Evolutionary conservation across 148 eudicot species (phyloP), one percentile per base, ranked within the genome.

Genomic region (Suaeda aralocaspica): DNA sequence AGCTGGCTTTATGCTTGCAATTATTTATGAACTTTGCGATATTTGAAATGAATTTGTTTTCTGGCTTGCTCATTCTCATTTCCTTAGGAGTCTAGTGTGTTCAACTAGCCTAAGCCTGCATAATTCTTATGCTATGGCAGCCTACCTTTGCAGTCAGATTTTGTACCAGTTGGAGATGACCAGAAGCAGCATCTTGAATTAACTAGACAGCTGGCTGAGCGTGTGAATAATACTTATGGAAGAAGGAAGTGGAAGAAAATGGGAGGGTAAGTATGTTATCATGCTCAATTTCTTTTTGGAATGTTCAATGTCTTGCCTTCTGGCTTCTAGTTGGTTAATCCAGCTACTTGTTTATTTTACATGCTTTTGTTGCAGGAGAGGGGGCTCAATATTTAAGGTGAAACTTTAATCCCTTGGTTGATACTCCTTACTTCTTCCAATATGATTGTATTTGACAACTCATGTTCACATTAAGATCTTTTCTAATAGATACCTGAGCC

Each of bases 181-280:
- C 99, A 95, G 83, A 91, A 89, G 86, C 99, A 95, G 76, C 99
- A 95, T 82, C 81, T 95, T 36, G 99, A 95, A 77, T 79, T 95
- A 79, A 95, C 99, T 1, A 83, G 97, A 58, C 89, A 91, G 67
- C 71, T 95, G 63, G 99, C 97, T 75, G 99, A 91, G 66, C 96
- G 99, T 63, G 89, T 95, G 53, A 95, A 95, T 84, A 66, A 86
- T 80, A 59, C 86, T 71, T 95, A 88, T 74, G 99, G 99, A 64
- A 96, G 99, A 76, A 91, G 93, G 82, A 95, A 95, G 80, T 95
- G 99, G 99, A 95, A 95, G 84, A 95, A 95, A 82, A 15, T 95
- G 76, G 97, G 99, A 88, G 99, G 99, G 99, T 95, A 83, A 70
- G 59, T 57, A 59, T 76, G 16, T 66, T 65, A 50, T 72, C 67